A percentile compares a stretch with the other conserved stretches of the same genome.
phyloP scores from a whole-genome alignment of 164 flowering plant species.

The Vitis riparia region DNA sequence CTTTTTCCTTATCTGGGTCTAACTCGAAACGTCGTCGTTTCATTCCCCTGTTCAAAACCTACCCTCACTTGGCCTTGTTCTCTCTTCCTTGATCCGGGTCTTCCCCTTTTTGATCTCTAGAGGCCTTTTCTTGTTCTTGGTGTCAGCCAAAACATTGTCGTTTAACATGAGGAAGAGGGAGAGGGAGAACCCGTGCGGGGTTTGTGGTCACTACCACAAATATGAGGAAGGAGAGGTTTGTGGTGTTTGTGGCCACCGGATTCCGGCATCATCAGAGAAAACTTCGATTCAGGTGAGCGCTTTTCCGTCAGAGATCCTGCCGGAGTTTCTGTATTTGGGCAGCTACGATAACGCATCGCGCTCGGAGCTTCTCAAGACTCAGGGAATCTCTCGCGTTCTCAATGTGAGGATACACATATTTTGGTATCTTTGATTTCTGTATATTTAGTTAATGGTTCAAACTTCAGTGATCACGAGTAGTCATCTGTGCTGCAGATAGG shows the following conservation, averaged over 20 bases:
- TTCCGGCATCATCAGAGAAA: constrained; percentile 44
- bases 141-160: neutral
- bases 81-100: constrained; percentile 14
- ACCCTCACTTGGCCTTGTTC: neutral
- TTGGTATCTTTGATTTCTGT: neutral
- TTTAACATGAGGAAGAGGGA: constrained; percentile 85
- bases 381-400: constrained; percentile 82
- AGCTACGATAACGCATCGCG: constrained; percentile 96
- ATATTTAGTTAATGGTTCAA: neutral
- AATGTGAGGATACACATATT: constrained; percentile 51
- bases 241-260: constrained; percentile 87
- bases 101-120: neutral
- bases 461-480: too few relatives aligned
- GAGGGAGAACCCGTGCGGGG: constrained; percentile 92
- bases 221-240: constrained; percentile 94
- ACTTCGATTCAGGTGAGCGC: constrained; percentile 55
- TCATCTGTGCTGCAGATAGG: too few relatives aligned
- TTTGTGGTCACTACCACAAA: constrained; percentile 98
- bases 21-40: neutral
- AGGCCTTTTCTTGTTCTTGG: constrained; percentile 8
- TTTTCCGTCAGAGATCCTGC: constrained; percentile 84
- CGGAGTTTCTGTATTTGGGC: constrained; percentile 86
- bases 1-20: neutral
- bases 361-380: constrained; percentile 83
- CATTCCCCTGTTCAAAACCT: too few relatives aligned